A percentile compares a stretch with the other conserved stretches of the same genome.
Evolutionary conservation across 306 rosid species (phyloP).

Genomic region (Abrus pulchellus): DNA sequence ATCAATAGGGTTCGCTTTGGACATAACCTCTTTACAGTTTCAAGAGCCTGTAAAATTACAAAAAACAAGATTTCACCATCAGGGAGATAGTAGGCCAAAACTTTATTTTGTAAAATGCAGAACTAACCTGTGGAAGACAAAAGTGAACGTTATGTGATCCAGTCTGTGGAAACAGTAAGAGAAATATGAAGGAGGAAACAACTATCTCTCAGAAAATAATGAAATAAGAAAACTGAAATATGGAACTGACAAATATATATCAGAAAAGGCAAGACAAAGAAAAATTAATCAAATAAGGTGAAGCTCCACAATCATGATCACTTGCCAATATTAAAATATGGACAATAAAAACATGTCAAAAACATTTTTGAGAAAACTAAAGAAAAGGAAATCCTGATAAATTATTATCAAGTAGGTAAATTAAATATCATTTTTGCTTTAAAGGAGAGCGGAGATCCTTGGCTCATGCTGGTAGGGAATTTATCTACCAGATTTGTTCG

Average conservation of each 20-base stretch:
- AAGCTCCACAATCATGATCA: background rate
- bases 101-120: conserved; percentile 6
- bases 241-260: conserved; percentile 10
- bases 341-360: conserved; percentile 4
- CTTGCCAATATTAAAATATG: background rate
- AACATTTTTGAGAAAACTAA: background rate
- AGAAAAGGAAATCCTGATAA: background rate
- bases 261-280: conserved; percentile 8
- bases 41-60: conserved; percentile 71
- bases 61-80: conserved; percentile 29
- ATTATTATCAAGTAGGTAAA: background rate
- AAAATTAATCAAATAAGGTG: background rate
- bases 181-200: conserved; percentile 35
- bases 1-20: conserved; percentile 77
- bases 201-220: conserved; percentile 19
- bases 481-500: too few species aligned
- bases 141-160: conserved; percentile 78
- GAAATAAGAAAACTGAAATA: conserved; percentile 22
- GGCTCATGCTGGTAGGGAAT: too few species aligned
- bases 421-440: too few species aligned
- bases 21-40: conserved; percentile 80
- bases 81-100: conserved; percentile 27
- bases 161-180: conserved; percentile 58
- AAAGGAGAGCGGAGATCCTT: too few species aligned
- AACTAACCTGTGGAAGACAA: conserved; percentile 84